Evolutionary conservation across 768 basidiomycete species (phyloP).

Genomic region (Ramaria rubella): DNA sequence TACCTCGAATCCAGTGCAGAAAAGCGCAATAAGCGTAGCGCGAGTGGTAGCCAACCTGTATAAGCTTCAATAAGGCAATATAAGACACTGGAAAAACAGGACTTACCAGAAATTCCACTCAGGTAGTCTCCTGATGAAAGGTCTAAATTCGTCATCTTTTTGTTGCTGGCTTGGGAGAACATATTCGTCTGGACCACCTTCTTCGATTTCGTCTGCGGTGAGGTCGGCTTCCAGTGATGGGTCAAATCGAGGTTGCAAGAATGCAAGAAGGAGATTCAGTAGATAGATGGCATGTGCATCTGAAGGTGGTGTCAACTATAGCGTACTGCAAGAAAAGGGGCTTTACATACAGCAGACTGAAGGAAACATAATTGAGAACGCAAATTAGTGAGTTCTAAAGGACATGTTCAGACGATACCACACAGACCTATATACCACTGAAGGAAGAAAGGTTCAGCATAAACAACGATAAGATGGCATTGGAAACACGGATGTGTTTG

Average conservation of each 20-base stretch:
- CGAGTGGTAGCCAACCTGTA: constrained; percentile 85
- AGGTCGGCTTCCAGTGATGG: constrained; percentile 92
- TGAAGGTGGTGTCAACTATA: constrained; percentile 29
- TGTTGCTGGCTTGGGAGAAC: constrained; percentile 49
- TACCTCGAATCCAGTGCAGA: constrained; percentile 73
- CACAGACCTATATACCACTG: constrained; percentile 91
- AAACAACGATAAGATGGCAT: constrained; percentile 1
- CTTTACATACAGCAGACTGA: constrained; percentile 10
- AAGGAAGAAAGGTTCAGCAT: constrained; percentile 15
- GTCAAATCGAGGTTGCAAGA: constrained; percentile 97
- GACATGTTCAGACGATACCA: not conserved
- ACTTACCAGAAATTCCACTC: constrained; percentile 94
- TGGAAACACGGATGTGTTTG: constrained; percentile 15
- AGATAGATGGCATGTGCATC: constrained; percentile 94
- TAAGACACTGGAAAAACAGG: not conserved
- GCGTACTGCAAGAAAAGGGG: constrained; percentile 41
- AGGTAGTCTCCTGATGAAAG: constrained; percentile 91
- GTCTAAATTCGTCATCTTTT: constrained; percentile 92
- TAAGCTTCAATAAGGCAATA: not conserved
- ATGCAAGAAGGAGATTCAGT: constrained; percentile 92
- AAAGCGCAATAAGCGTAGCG: constrained; percentile 73
- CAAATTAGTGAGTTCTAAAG: not conserved
- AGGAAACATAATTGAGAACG: not conserved
- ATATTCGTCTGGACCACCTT: constrained; percentile 60
- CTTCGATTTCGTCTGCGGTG: constrained; percentile 91